Evolutionary conservation across 371 early-diverging fungal species (phyloP).

Genomic region (Rhizopus stolonifer): DNA sequence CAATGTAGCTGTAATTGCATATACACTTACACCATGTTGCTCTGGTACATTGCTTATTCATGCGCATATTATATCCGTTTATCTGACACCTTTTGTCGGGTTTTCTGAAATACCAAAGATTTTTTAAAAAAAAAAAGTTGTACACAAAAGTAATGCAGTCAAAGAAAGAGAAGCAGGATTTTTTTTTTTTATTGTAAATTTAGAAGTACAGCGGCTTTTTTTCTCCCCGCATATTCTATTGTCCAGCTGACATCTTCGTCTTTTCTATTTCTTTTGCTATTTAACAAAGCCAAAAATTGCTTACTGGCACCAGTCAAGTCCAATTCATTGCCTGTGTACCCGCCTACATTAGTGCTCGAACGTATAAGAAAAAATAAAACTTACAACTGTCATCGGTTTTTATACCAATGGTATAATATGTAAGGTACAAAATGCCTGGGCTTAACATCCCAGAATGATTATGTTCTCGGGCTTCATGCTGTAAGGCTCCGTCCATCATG

Average conservation of each 20-base stretch:
- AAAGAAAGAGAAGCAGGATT: no score
- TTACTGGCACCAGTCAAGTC: constrained; percentile 18
- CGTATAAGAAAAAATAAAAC: background rate
- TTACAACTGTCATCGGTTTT: constrained; percentile 15
- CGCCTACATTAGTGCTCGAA: background rate
- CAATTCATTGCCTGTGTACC: constrained; percentile 4
- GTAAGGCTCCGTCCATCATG: constrained; percentile 13
- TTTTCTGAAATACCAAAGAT: no score
- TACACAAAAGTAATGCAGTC: no score
- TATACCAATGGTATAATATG: constrained; percentile 31
- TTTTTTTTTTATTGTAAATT: no score
- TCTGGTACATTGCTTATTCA: no score
- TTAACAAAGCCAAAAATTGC: constrained; percentile 12
- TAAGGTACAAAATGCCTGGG: constrained; percentile 28
- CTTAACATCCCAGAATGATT: constrained; percentile 7
- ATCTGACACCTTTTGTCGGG: no score
- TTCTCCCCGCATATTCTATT: constrained; percentile 17
- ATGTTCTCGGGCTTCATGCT: constrained; percentile 5
- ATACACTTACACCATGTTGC: no score
- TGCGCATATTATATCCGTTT: no score
- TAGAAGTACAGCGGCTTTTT: constrained; percentile 8
- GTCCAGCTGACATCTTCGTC: constrained; percentile 31
- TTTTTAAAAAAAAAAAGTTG: no score
- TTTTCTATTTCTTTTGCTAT: constrained; percentile 17
- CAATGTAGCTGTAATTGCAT: no score